Conservation (phyloP, 1,284 basidiomycete genomes). For the Rhodotorula sp. region DNA sequence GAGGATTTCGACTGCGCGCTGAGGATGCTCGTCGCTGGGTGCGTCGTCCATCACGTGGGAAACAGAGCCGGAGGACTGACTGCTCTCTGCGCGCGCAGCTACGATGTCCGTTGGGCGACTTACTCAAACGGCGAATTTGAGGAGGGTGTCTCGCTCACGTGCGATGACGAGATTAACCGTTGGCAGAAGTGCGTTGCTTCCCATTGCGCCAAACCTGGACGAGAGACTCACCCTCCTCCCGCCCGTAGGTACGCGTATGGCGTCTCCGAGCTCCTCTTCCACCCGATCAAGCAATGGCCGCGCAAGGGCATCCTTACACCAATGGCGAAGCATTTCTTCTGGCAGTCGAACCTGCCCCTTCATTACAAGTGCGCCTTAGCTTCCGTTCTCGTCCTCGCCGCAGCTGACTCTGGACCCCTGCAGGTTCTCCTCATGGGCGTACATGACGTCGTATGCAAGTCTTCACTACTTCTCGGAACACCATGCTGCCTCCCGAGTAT, state of each 20-base stretch:
- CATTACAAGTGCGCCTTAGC: slow-evolving; percentile 69
- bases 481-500: no score
- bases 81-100: slow-evolving; percentile 52
- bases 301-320: slow-evolving; percentile 23
- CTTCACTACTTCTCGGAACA: not conserved
- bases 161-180: slow-evolving; percentile 51
- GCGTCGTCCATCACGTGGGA: not conserved
- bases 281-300: slow-evolving; percentile 30
- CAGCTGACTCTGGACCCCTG: slow-evolving; percentile 70
- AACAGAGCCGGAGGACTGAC: not conserved
- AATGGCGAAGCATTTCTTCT: slow-evolving; percentile 32
- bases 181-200: slow-evolving; percentile 24
- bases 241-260: slow-evolving; percentile 66
- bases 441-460: slow-evolving; percentile 74
- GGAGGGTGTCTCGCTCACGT: slow-evolving; percentile 76
- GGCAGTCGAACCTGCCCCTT: slow-evolving; percentile 55
- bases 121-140: slow-evolving; percentile 78
- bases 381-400: slow-evolving; percentile 45
- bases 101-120: slow-evolving; percentile 78
- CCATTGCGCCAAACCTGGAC: slow-evolving; percentile 55
- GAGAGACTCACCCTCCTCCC: slow-evolving; percentile 65
- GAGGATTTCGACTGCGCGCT: slow-evolving; percentile 62
- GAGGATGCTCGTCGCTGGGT: slow-evolving; percentile 43
- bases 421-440: slow-evolving; percentile 55
- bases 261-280: slow-evolving; percentile 51